phyloP scores from a whole-genome alignment of 148 eudicot species.

The Rhododendron ovatum region DNA sequence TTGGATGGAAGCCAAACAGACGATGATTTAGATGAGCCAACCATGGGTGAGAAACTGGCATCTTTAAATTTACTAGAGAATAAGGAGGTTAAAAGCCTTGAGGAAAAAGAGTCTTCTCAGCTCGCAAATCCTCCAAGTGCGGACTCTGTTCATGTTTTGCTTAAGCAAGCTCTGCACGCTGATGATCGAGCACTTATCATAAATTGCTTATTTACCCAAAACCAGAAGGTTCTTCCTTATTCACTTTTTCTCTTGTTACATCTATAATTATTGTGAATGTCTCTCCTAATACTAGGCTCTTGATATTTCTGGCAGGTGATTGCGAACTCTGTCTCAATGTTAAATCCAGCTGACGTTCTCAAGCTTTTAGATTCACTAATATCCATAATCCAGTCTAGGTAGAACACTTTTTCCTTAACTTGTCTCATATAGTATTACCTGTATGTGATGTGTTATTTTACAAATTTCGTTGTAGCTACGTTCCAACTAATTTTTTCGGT shows the following conservation, averaged over 20 bases:
- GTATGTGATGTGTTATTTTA: neutral
- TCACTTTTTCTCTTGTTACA: neutral
- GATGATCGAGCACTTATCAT: conserved; percentile 74
- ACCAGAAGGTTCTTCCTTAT: conserved; percentile 52
- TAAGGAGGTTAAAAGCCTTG: conserved; percentile 25
- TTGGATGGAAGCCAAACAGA: conserved; percentile 42
- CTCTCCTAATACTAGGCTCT: neutral
- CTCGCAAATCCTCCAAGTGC: conserved; percentile 72
- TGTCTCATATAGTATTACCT: neutral
- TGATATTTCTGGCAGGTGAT: conserved; percentile 54
- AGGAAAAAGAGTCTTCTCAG: conserved; percentile 27
- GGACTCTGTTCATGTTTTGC: conserved; percentile 77
- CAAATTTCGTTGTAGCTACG: neutral
- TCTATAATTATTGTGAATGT: neutral
- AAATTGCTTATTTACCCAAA: conserved; percentile 78
- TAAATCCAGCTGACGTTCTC: conserved; percentile 68
- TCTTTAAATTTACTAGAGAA: conserved; percentile 45
- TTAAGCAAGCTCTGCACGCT: conserved; percentile 89
- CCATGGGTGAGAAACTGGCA: conserved; percentile 92
- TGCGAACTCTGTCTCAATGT: conserved; percentile 56
- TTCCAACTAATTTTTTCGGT: neutral
- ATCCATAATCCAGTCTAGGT: conserved; percentile 74
- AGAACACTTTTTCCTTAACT: conserved; percentile 5
- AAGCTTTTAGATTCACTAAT: conserved; percentile 75
- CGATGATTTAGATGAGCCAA: conserved; percentile 65